A percentile compares a stretch with the other conserved stretches of the same genome.
Evolutionary conservation across 257 asterid species (phyloP).

Genomic region (Vinca minor): DNA sequence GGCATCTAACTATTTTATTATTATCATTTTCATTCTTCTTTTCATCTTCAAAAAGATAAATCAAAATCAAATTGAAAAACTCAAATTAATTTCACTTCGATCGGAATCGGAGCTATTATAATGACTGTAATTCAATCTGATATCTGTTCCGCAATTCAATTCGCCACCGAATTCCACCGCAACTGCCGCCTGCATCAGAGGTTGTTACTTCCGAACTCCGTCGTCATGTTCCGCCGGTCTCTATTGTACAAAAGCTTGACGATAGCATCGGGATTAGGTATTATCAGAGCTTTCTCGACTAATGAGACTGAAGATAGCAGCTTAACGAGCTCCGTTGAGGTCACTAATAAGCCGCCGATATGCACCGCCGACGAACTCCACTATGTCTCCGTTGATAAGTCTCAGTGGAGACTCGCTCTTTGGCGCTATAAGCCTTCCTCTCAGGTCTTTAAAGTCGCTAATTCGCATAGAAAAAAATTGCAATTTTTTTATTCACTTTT

Average conservation of each 20-base stretch:
- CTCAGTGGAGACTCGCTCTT: conserved; percentile 78
- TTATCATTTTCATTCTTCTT: no score
- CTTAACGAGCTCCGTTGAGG: conserved; percentile 16
- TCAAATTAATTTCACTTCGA: no score
- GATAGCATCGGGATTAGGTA: conserved; percentile 13
- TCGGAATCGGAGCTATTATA: background rate
- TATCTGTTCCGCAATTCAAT: conserved; percentile 50
- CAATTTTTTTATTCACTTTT: no score
- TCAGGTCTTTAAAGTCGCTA: conserved; percentile 31
- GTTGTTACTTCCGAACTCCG: conserved; percentile 25
- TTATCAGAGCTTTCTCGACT: conserved; percentile 49
- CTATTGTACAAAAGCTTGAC: conserved; percentile 19
- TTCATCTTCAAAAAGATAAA: no score
- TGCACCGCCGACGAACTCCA: conserved; percentile 98
- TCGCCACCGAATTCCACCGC: conserved; percentile 54
- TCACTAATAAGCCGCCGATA: conserved; percentile 49
- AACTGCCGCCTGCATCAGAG: conserved; percentile 29
- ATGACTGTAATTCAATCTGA: conserved; percentile 32
- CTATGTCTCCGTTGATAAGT: conserved; percentile 60
- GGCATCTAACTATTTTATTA: no score
- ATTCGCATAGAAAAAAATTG: background rate
- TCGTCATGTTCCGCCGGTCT: conserved; percentile 35
- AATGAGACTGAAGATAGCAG: background rate
- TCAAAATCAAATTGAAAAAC: no score
- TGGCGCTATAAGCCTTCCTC: conserved; percentile 92